Evolutionary conservation across 805 yeast genomes (phyloP), one percentile per base, ranked within the genome.

Genomic region (Debaryomyces tyrocola): DNA sequence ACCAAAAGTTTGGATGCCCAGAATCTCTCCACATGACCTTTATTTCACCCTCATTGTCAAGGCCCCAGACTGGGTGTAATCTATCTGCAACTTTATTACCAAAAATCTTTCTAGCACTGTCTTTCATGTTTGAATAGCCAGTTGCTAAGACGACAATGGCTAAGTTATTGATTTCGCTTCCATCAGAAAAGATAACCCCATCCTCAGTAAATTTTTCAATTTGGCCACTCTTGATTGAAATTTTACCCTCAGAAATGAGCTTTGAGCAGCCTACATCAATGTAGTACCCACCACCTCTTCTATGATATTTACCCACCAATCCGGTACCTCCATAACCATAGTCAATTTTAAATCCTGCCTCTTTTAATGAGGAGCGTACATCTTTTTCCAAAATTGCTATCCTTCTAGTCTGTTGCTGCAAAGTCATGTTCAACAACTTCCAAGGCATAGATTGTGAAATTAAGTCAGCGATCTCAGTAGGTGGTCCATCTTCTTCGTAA

Each of bases 211-310:
- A 70, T 38, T 59, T 52, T 36, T 61, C 63, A 34, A 74, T 21
- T 18, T 55, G 59, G 6, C 73, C 70, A 39, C 63, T 59, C 56
- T 69, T 64, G 37, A 74, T 57, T 36, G 59, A 58, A 47, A 74
- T 66, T 47, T 69, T 66, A 14, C 71, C 74, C 12, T 69, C 67
- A 40, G 59, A 56, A 44, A 74, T 69, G 46, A 65, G 53, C 36
- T 60, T 60, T 33, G 76, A 69, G 45, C 69, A 63, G 12, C 79
- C 79, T 40, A 69, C 75, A 50, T 74, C 77, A 47, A 69, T 69
- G 52, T 74, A 74, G 53, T 73, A 74, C 38, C 79, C 79, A 1
- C 78, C 75, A 29, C 73, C 75, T 54, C 70, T 64, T 41, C 73
- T 56, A 50, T 58, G 60, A 49, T 69, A 64, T 41, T 66, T 54